Evolutionary conservation across 164 flowering plant genomes (phyloP), one percentile per base, ranked within the genome.

Genomic region (Brasenia schreberi): DNA sequence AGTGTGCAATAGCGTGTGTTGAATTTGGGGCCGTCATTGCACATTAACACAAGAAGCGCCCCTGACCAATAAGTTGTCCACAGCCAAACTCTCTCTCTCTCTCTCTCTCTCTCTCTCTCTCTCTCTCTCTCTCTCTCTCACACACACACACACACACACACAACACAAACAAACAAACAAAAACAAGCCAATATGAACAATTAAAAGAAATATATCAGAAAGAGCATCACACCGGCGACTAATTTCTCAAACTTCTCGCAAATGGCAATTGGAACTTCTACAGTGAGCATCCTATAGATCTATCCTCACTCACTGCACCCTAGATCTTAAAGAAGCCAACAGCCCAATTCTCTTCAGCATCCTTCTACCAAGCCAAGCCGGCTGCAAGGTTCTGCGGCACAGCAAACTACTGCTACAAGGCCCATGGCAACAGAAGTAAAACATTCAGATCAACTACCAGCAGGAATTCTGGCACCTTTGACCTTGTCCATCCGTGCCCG

Each of bases 401-500:
- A 49, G 56, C 56, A 49, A 49, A 14, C 10, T 49, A 3, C 56
- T 49, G 14, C 2, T 14, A 9, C 16, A 9, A 5, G 56, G 56
- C 14, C 56, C 10, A 9, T 49, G 56, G 16, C 56, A 49, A 49
- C 56, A 49, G 39, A 33, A 33, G 3, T 14, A 9, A 49, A 3
- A 49, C 2, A 49, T 49, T 49, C 16, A 14, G 56, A 49, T 49
- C 56, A 49, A 49, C 56, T 14, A 6, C 56, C 56, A 6, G 56
- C 56, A 49, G 56, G 56, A 14, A 49, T 49, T 49, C 56, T 49
- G 12, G 56, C 56, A 49, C 10, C 16, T 49, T 79, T 86, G 9
- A 84, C 91, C 78, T 82, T 91, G 78, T 87, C 97, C 0, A 83
- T 63, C n/a, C 95, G 87, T 64, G 95, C 87, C 73, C 97, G 81